Base-by-base conservation (phyloP, 202 grass and related monocot species). In the Alloteropsis angusta region DNA sequence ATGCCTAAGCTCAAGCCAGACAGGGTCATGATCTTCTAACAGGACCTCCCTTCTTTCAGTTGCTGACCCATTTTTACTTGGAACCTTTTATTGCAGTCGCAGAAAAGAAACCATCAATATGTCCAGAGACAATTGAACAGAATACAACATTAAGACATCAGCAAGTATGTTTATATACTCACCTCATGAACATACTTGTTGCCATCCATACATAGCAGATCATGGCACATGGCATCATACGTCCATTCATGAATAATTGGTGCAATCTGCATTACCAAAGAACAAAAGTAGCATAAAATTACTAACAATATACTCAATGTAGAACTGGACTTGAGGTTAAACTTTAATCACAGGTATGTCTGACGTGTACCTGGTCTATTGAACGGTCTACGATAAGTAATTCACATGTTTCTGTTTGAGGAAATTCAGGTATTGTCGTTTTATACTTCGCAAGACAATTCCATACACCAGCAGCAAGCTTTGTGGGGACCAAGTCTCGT, bases 161-260 rank as follows among this genome's bases (percentile, higher is more conserved):
- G 17, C 37, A 77, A 7, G 35, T 59, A 32, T 28, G 25, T 68
- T 80, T 28, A 80, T 53, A 75, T 79, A 38, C 74, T 84, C 82
- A 94, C 94, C 94, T 94, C 95, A 57, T 98, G 86, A 48, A 94
- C 77, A 65, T 94, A 98, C 61, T 98, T 98, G 78, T 89, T 98
- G 41, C 95, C 95, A 84, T 98, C 95, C 95, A 98, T 89, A 39
- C 69, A 85, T 55, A 98, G 81, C 44, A 98, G 83, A 87, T 98
- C 95, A 72, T 93, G 95, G 62, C 89, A 92, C 92, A 98, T 98
- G 69, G 91, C 87, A 79, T 98, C 95, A 76, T 98, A 98, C 41
- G 95, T 98, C 95, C 95, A 98, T 83, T 98, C 95, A 82, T 98
- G 95, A 76, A 98, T 98, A 48, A 94, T 75, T 62, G 95, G 95